phyloP scores from a whole-genome alignment of 495 filamentous ascomycete species.

The Podospora didyma region DNA sequence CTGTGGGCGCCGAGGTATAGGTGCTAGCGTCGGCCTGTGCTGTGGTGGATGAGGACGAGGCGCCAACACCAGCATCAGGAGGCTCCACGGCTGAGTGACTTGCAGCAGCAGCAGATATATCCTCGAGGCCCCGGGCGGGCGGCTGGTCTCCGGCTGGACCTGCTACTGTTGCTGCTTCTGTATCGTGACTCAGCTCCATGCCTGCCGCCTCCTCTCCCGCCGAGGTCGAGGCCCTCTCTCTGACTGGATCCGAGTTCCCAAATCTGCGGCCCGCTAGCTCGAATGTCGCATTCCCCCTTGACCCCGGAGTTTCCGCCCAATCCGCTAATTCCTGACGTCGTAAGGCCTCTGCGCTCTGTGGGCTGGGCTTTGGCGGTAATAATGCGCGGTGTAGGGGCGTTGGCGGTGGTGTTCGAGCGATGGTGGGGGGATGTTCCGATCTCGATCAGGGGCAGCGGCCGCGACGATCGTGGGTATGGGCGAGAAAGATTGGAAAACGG shows the following conservation, averaged over 20 bases:
- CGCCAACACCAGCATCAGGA: too few relatives aligned
- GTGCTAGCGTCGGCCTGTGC: neutral
- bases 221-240: neutral
- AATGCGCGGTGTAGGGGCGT: neutral
- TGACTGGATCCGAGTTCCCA: neutral
- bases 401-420: neutral
- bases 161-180: neutral
- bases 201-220: neutral
- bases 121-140: neutral
- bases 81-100: neutral
- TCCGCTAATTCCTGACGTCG: neutral
- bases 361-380: neutral
- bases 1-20: neutral
- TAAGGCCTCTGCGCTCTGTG: neutral
- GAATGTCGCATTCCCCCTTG: neutral
- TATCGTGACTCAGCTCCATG: slow-evolving; percentile 4
- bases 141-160: neutral
- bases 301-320: neutral
- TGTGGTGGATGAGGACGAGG: neutral
- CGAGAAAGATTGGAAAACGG: neutral
- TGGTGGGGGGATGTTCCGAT: neutral
- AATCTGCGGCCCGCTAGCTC: neutral
- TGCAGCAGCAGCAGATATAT: neutral
- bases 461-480: neutral
- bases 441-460: neutral